Evolutionary conservation across 192 early-diverging fungal species (phyloP).

Genomic region (Lobosporangium transversale): DNA sequence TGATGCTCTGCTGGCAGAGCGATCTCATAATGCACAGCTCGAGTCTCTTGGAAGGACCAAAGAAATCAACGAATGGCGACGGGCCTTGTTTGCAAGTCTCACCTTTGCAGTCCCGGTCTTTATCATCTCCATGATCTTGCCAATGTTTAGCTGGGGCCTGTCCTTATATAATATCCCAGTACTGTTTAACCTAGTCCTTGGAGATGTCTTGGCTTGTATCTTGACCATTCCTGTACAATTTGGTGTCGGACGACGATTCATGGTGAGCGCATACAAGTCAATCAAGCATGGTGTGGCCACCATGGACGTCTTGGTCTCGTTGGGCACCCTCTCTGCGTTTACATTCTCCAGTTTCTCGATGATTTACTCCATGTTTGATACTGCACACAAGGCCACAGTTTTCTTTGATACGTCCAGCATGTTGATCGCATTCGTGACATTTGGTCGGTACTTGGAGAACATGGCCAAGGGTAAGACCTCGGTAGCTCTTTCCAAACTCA

Average conservation of each 20-base stretch:
- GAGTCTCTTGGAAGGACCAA: constrained; percentile 87
- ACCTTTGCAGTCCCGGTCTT: constrained; percentile 86
- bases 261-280: constrained; percentile 79
- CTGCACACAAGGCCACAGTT: constrained; percentile 72
- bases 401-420: constrained; percentile 96
- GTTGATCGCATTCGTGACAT: constrained; percentile 91
- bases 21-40: constrained; percentile 76
- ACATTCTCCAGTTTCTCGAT: constrained; percentile 84
- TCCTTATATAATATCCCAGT: constrained; percentile 52
- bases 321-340: constrained; percentile 90
- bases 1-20: constrained; percentile 74
- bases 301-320: constrained; percentile 94
- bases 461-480: constrained; percentile 95
- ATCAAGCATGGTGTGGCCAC: constrained; percentile 85
- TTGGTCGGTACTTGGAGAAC: constrained; percentile 95
- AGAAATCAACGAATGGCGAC: constrained; percentile 87
- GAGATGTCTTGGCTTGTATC: constrained; percentile 71
- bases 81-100: constrained; percentile 70
- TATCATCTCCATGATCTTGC: constrained; percentile 80
- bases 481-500: constrained; percentile 85
- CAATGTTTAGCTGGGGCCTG: constrained; percentile 54
- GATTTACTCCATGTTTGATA: constrained; percentile 65
- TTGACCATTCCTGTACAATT: constrained; percentile 96
- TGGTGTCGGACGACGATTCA: constrained; percentile 84
- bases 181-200: constrained; percentile 72